phyloP scores from a whole-genome alignment of 2,329 filamentous ascomycete genomes.

The Colletotrichum sp. region DNA sequence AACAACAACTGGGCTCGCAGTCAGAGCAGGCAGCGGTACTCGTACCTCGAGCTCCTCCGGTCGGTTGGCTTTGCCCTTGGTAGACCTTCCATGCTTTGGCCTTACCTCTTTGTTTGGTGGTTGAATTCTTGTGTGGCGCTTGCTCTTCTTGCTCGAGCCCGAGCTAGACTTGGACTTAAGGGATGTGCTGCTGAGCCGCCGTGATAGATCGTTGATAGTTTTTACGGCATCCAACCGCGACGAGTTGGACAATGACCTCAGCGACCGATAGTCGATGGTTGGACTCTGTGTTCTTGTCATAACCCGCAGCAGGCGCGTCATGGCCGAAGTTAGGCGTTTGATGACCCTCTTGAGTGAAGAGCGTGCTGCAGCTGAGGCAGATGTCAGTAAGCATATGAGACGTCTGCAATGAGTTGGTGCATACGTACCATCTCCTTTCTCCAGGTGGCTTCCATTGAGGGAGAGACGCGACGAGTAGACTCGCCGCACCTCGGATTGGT shows the following conservation, averaged over 20 bases:
- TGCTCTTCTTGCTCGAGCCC: not conserved
- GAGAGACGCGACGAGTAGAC: slow-evolving; percentile 46
- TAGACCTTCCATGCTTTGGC: not conserved
- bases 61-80: not conserved
- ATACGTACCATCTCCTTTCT: slow-evolving; percentile 52
- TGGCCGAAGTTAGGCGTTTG: slow-evolving; percentile 44
- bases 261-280: slow-evolving; percentile 48
- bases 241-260: slow-evolving; percentile 50
- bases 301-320: slow-evolving; percentile 42
- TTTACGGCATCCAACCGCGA: slow-evolving; percentile 53
- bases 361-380: slow-evolving; percentile 36
- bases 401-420: not conserved
- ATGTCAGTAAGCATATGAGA: not conserved
- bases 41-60: not conserved
- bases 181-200: slow-evolving; percentile 27
- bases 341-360: slow-evolving; percentile 45
- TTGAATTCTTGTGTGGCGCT: not conserved
- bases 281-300: slow-evolving; percentile 35
- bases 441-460: slow-evolving; percentile 44
- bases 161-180: not conserved
- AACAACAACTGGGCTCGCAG: not conserved
- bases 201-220: slow-evolving; percentile 52
- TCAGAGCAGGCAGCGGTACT: not conserved
- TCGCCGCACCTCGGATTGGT: slow-evolving; percentile 43
- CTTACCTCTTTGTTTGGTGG: not conserved